These are phyloP conservation scores for Sphagnum magellanicum DNA, from an alignment of 228 moss, liverwort and hornwort species.

Conservation along the genomic window DNA sequence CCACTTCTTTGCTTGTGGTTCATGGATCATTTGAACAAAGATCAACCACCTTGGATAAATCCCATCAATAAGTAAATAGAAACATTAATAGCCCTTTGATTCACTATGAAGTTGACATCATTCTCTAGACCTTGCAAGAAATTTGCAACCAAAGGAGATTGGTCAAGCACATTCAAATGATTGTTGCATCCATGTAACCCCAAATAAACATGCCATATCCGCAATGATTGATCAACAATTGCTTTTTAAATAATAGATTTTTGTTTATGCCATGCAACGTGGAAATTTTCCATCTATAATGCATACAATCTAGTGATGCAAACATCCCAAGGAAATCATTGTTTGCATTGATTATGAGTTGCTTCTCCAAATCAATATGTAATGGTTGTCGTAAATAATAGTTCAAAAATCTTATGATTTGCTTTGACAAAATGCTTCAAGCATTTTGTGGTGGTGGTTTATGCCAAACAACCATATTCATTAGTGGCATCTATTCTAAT, in stretches of 20 bases:
- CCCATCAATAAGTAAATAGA: too few relatives aligned
- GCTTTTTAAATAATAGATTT: background rate
- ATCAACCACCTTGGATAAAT: too few relatives aligned
- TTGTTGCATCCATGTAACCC: background rate
- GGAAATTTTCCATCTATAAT: background rate
- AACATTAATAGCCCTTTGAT: too few relatives aligned
- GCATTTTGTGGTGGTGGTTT: background rate
- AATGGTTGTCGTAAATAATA: background rate
- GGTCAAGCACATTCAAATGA: background rate
- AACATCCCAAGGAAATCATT: background rate
- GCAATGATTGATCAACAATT: background rate
- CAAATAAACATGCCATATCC: background rate
- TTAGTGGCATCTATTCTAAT: background rate
- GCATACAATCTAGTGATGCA: background rate
- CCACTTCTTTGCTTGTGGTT: too few relatives aligned
- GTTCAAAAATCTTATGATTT: background rate
- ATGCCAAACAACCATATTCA: background rate
- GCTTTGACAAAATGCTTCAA: background rate
- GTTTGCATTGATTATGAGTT: background rate
- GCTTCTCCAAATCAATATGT: background rate
- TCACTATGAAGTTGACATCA: too few relatives aligned
- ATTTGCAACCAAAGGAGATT: background rate
- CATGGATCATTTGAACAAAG: too few relatives aligned
- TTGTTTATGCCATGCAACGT: background rate
- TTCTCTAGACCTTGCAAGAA: too few relatives aligned